Base-by-base conservation (phyloP, 2,329 filamentous ascomycete species). In the Neofusicoccum parvum region DNA sequence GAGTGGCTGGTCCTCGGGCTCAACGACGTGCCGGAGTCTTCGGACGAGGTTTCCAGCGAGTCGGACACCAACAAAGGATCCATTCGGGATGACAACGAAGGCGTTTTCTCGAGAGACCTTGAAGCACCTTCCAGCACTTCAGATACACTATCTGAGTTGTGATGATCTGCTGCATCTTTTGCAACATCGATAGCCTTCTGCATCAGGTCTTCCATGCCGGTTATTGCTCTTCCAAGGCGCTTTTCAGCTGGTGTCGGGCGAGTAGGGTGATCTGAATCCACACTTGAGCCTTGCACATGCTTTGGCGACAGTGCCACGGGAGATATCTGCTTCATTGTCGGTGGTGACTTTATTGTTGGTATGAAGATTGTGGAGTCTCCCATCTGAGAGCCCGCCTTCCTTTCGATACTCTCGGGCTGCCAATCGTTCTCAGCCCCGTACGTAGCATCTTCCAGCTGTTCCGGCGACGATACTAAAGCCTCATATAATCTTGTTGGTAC, bases 201-300 rank as follows among this genome's bases (percentile, higher is more conserved):
- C 65, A 81, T 79, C 51, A 82, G 72, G n/a, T 76, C 72, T 66
- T 82, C 79, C 5, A 82, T 66, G 0, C 74, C 76, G 34, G 75
- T 75, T 5, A 81, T 76, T 10, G 79, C 75, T 12, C n/a, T 41
- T 39, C 41, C 20, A 9, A 65, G 43, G 2, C 41, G 34, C 1
- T 20, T n/a, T 20, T 50, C 51, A 17, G 53, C 32, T 3, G 39
- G 23, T 37, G 49, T 15, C 14, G 62, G 49, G 14, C 27, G 41
- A 6, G 41, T 7, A 9, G 27, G 49, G 7, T 17, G 32, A 12
- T 36, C 51, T 2, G 27, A 46, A 27, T 20, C 43, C 4, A 11
- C 32, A 15, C 32, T 17, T 6, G 20, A 23, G 1, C 9, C 10
- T 23, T 17, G 14, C 10, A 10, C 23, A 5, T 23, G 10, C 1